Evolutionary conservation across 805 yeast genomes (phyloP).

Genomic region (Cyberlindnera euphorbiae): DNA sequence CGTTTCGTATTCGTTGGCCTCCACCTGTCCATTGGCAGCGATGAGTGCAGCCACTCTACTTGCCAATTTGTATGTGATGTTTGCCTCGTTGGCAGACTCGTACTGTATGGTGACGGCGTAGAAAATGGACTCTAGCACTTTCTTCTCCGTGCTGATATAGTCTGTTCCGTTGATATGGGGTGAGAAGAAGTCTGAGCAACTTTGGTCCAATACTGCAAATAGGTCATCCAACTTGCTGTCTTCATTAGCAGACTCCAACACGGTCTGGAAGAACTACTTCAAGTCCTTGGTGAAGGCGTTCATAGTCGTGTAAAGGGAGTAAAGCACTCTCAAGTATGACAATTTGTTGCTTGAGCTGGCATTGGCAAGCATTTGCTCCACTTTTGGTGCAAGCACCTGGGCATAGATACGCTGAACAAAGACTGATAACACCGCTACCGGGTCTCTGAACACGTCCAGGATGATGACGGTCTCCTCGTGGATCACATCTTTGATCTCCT

Average conservation of each 20-base stretch:
- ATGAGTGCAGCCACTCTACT: constrained; percentile 7
- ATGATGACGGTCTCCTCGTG: constrained; percentile 72
- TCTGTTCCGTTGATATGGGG: constrained; percentile 61
- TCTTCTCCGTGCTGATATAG: constrained; percentile 70
- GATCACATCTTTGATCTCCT: constrained; percentile 53
- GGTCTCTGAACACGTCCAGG: constrained; percentile 65
- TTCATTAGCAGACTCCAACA: constrained; percentile 39
- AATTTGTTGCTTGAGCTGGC: constrained; percentile 61
- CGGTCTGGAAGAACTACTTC: constrained; percentile 47
- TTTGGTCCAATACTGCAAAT: constrained; percentile 57
- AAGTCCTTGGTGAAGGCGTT: constrained; percentile 60
- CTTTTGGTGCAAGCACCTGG: constrained; percentile 56
- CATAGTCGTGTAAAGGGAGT: constrained; percentile 56
- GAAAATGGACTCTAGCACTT: constrained; percentile 46
- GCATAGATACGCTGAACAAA: constrained; percentile 75
- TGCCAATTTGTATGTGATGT: constrained; percentile 29
- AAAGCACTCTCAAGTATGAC: constrained; percentile 72
- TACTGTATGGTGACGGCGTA: constrained; percentile 29
- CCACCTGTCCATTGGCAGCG: constrained; percentile 5
- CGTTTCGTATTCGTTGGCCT: constrained; percentile 26
- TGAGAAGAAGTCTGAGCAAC: constrained; percentile 66
- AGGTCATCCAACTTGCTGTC: constrained; percentile 33
- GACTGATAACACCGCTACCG: constrained; percentile 57
- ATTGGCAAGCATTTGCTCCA: constrained; percentile 53
- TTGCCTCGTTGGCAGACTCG: constrained; percentile 29